These are phyloP conservation scores for Saccharomycopsis guyanensis DNA, from an alignment of 805 yeast genomes.

Conservation along the genomic window DNA sequence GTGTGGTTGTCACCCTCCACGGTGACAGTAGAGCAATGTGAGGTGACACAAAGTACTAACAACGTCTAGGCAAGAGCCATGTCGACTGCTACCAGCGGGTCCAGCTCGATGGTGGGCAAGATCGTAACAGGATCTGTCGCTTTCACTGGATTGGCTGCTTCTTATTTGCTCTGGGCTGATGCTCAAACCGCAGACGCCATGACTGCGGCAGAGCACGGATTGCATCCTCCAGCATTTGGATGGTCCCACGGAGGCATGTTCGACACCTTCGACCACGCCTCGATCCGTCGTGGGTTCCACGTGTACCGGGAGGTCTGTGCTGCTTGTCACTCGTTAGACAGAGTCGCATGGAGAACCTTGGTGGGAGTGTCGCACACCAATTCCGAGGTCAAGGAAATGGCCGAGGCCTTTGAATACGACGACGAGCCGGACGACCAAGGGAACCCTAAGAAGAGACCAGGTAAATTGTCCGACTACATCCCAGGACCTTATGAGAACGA, in stretches of 20 bases:
- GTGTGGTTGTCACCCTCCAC: no score
- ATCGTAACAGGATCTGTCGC: constrained; percentile 57
- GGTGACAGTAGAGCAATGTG: no score
- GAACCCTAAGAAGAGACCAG: constrained; percentile 90
- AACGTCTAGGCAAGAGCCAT: neutral
- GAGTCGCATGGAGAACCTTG: constrained; percentile 97
- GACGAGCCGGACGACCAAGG: constrained; percentile 98
- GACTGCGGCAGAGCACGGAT: constrained; percentile 99
- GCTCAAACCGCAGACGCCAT: constrained; percentile 85
- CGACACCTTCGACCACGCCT: constrained; percentile 85
- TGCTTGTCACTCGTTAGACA: constrained; percentile 93
- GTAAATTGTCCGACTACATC: constrained; percentile 91
- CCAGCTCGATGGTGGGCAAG: constrained; percentile 35
- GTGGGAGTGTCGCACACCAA: constrained; percentile 95
- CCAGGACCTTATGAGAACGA: constrained; percentile 97
- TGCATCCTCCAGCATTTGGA: constrained; percentile 86
- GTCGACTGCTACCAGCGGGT: neutral
- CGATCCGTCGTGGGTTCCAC: constrained; percentile 98
- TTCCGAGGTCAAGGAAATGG: constrained; percentile 84
- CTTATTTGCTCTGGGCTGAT: constrained; percentile 76
- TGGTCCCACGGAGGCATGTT: constrained; percentile 96
- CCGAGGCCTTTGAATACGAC: constrained; percentile 95
- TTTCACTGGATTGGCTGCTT: constrained; percentile 70
- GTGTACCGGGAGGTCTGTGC: constrained; percentile 99
- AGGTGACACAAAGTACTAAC: no score